These are phyloP conservation scores for Fonsecaea multimorphosa DNA, from an alignment of 2,329 filamentous ascomycete species.

Conservation along the genomic window DNA sequence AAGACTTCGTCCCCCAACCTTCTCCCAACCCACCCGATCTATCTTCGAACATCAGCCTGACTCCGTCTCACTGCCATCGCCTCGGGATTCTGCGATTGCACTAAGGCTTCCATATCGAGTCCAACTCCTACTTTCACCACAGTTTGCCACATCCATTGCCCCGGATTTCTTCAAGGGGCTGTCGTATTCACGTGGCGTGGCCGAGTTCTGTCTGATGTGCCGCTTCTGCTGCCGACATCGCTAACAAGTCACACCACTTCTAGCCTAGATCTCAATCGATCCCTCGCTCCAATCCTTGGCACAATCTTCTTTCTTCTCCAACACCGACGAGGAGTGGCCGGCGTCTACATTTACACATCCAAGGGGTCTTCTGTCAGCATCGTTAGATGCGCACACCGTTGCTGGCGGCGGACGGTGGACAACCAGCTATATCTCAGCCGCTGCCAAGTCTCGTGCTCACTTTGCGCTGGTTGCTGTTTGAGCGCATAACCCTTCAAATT, in stretches of 20 bases:
- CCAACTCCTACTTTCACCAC: background rate
- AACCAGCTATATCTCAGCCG: too few species aligned
- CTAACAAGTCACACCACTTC: slow-evolving; percentile 1
- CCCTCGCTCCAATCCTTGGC: background rate
- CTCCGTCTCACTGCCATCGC: background rate
- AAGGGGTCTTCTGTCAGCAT: background rate
- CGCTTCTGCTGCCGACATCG: slow-evolving; percentile 1
- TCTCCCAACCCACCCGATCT: background rate
- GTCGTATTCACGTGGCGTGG: background rate
- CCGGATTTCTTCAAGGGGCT: slow-evolving; percentile 10
- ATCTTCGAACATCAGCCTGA: slow-evolving; percentile 1
- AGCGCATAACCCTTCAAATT: too few species aligned
- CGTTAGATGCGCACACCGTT: too few species aligned
- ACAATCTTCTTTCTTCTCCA: background rate
- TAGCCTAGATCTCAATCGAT: background rate
- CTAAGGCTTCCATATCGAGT: background rate
- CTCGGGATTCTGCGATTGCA: background rate
- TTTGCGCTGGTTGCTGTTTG: too few species aligned
- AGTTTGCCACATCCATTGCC: slow-evolving; percentile 21
- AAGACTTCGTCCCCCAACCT: background rate
- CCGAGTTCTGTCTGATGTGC: background rate
- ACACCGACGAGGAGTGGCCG: background rate
- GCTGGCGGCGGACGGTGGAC: too few species aligned
- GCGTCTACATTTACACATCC: background rate
- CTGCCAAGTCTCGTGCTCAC: too few species aligned